phyloP scores from a whole-genome alignment of 768 basidiomycete genomes.

The Suillus clintonianus region DNA sequence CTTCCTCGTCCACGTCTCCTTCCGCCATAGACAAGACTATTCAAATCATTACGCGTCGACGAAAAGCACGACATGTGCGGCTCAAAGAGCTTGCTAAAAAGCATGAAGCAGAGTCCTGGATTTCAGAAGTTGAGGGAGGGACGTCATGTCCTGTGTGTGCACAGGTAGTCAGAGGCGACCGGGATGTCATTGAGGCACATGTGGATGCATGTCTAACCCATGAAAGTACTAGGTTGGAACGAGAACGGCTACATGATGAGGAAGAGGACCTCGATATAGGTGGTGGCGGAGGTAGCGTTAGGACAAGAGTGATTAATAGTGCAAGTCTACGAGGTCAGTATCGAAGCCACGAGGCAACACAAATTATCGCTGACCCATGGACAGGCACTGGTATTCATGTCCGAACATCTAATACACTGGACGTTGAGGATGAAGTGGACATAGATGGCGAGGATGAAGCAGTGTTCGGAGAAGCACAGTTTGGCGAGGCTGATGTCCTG shows the following conservation, averaged over 20 bases:
- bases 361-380: not conserved
- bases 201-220: conserved; percentile 78
- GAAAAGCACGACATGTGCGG: conserved; percentile 67
- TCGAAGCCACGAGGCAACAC: conserved; percentile 1
- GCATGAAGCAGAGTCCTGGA: conserved; percentile 46
- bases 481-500: conserved; percentile 73
- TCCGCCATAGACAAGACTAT: conserved; percentile 54
- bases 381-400: conserved; percentile 74
- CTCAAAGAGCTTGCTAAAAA: conserved; percentile 69
- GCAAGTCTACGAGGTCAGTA: conserved; percentile 36
- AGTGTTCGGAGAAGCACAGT: conserved; percentile 70
- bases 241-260: conserved; percentile 32
- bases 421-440: conserved; percentile 80
- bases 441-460: conserved; percentile 75
- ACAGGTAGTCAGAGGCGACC: conserved; percentile 58
- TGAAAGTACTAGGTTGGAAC: conserved; percentile 42
- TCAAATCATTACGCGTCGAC: conserved; percentile 62
- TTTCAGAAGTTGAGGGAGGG: conserved; percentile 34
- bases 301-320: conserved; percentile 38
- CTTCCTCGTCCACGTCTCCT: conserved; percentile 26
- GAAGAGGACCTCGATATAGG: conserved; percentile 35
- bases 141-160: conserved; percentile 74
- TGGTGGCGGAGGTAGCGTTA: conserved; percentile 48
- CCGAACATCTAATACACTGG: conserved; percentile 54
- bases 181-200: conserved; percentile 76